Conservation (phyloP, 148 eudicot genomes). For the Polygonum maritimum region DNA sequence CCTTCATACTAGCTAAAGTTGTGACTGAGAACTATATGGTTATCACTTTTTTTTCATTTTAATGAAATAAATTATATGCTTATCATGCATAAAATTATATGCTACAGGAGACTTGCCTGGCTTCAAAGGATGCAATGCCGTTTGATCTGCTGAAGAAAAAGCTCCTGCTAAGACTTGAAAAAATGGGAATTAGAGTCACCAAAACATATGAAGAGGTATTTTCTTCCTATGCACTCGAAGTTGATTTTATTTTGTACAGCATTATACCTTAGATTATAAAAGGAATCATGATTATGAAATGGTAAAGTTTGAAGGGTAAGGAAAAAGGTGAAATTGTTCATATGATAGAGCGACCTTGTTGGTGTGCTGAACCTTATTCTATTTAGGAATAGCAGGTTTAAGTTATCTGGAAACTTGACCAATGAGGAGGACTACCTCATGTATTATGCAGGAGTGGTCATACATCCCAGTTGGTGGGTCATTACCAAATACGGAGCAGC, state of each 20-base stretch:
- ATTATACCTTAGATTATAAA: not conserved
- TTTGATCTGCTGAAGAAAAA: slow-evolving; percentile 75
- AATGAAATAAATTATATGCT: not conserved
- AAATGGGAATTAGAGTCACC: slow-evolving; percentile 63
- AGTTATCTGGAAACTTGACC: not conserved
- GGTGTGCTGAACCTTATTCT: not conserved
- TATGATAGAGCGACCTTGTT: not conserved
- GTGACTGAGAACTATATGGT: not conserved
- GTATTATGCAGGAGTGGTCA: slow-evolving; percentile 82
- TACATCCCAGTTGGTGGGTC: slow-evolving; percentile 99
- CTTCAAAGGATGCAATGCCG: slow-evolving; percentile 97
- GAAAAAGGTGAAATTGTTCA: not conserved
- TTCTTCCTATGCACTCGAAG: not conserved
- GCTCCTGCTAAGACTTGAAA: slow-evolving; percentile 74
- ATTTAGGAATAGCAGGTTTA: not conserved
- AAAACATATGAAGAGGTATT: slow-evolving; percentile 86
- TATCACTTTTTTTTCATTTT: not conserved
- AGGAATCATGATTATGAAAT: not conserved
- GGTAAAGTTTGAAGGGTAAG: not conserved
- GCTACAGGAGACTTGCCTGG: slow-evolving; percentile 93
- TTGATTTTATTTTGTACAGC: not conserved
- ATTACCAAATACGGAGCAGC: slow-evolving; percentile 88
- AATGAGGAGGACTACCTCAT: not conserved
- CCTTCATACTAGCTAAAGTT: not conserved
- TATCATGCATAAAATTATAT: not conserved